Evolutionary conservation across 345 rosid species (phyloP).

Genomic region (Nasturtium officinale): DNA sequence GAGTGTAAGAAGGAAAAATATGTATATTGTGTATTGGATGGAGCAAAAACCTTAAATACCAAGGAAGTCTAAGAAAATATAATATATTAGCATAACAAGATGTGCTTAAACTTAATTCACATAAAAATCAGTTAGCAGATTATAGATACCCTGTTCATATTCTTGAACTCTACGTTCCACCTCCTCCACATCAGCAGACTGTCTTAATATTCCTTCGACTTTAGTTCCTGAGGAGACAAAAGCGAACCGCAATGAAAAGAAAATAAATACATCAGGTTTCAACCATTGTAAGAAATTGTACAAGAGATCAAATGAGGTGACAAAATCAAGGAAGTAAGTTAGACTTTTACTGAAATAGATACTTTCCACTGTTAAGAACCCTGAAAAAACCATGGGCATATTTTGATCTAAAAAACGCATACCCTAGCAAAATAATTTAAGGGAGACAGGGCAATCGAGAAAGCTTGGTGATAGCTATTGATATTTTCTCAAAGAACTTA

Average conservation of each 20-base stretch:
- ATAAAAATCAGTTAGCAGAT: constrained; percentile 18
- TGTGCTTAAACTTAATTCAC: constrained; percentile 26
- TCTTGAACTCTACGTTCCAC: constrained; percentile 93
- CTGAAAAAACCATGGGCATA: constrained; percentile 5
- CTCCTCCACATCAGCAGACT: constrained; percentile 97
- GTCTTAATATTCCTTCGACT: constrained; percentile 91
- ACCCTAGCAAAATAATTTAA: constrained; percentile 3
- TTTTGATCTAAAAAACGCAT: constrained; percentile 9
- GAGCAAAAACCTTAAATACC: neutral
- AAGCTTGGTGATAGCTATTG: constrained; percentile 12
- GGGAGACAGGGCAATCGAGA: constrained; percentile 5
- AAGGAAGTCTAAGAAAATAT: constrained; percentile 22
- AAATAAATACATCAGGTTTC: neutral
- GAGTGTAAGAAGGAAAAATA: neutral
- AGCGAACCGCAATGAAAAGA: neutral
- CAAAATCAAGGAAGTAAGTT: constrained; percentile 12
- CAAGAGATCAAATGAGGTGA: constrained; percentile 9
- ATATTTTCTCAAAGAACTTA: constrained; percentile 43
- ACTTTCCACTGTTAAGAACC: constrained; percentile 20
- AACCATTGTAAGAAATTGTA: constrained; percentile 2
- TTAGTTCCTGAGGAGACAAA: constrained; percentile 65
- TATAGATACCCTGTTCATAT: constrained; percentile 81
- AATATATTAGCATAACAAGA: constrained; percentile 29
- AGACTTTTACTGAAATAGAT: neutral
- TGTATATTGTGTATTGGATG: neutral